Conservation (phyloP, 2,329 filamentous ascomycete species). For the Xylariaceae sp. region DNA sequence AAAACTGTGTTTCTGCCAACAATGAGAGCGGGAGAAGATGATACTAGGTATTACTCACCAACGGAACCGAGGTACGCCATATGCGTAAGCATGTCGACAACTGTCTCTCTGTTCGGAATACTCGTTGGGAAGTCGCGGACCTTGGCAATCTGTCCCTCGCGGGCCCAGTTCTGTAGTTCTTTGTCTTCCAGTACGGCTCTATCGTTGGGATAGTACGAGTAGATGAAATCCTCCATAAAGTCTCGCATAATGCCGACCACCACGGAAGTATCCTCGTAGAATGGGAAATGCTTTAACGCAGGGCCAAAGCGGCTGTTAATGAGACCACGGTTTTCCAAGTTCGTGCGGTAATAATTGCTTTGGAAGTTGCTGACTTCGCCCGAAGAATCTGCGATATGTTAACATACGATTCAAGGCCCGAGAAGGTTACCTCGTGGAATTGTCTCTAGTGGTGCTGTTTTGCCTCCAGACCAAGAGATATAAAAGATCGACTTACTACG, state of each 20-base stretch:
- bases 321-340: conserved; percentile 45
- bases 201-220: conserved; percentile 51
- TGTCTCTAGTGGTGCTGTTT: too few species aligned
- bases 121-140: conserved; percentile 49
- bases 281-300: conserved; percentile 49
- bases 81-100: conserved; percentile 51
- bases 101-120: conserved; percentile 31
- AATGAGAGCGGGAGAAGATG: background rate
- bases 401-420: too few species aligned
- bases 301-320: conserved; percentile 45
- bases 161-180: conserved; percentile 53
- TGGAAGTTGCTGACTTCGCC: conserved; percentile 17
- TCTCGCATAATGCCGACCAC: conserved; percentile 44
- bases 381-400: too few species aligned
- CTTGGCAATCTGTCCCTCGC: conserved; percentile 46
- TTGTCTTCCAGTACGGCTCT: conserved; percentile 42
- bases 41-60: conserved; percentile 17
- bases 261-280: conserved; percentile 48
- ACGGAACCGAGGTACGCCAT: conserved; percentile 45
- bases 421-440: too few species aligned
- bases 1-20: too few species aligned
- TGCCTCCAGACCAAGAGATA: too few species aligned
- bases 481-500: too few species aligned
- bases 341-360: conserved; percentile 19
- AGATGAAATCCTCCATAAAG: conserved; percentile 49